These are phyloP conservation scores for Datura wrightii DNA, from an alignment of 257 asterid genomes.

Conservation along the genomic window DNA sequence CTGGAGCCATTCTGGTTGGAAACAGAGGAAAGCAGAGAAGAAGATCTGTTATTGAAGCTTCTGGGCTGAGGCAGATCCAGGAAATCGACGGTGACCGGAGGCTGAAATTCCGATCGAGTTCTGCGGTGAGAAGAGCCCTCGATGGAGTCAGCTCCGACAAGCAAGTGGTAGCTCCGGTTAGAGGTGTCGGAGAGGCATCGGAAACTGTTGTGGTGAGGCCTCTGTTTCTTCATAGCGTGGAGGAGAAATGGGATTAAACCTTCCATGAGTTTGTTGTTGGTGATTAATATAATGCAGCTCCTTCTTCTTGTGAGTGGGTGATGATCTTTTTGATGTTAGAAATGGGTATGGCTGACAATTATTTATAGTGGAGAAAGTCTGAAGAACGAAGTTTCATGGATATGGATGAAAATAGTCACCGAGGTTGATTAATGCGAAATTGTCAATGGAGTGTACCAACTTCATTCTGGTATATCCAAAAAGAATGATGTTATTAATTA, in stretches of 20 bases:
- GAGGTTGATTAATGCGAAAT: not conserved
- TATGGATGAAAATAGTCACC: constrained; percentile 6
- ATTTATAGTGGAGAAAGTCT: constrained; percentile 7
- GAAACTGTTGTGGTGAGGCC: constrained; percentile 41
- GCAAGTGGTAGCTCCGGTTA: constrained; percentile 65
- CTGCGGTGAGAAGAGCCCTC: constrained; percentile 59
- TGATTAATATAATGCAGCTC: not conserved
- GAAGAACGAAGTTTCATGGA: not conserved
- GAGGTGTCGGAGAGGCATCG: constrained; percentile 68
- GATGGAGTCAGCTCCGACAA: constrained; percentile 45
- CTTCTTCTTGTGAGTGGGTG: not conserved
- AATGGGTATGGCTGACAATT: not conserved
- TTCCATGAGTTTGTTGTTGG: constrained; percentile 49
- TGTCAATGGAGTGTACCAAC: constrained; percentile 2
- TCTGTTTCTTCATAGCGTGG: constrained; percentile 63
- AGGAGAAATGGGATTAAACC: constrained; percentile 71
- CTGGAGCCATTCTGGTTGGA: constrained; percentile 32
- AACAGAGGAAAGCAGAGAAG: constrained; percentile 37
- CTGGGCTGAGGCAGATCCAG: constrained; percentile 30
- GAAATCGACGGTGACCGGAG: constrained; percentile 32
- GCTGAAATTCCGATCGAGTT: constrained; percentile 51
- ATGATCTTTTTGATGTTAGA: not conserved
- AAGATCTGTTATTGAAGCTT: constrained; percentile 38
- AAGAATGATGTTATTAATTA: not conserved
- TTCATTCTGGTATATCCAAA: not conserved